These are phyloP conservation scores for Leccinum cinnamomeum DNA, from an alignment of 1,284 basidiomycete genomes.

Conservation along the genomic window DNA sequence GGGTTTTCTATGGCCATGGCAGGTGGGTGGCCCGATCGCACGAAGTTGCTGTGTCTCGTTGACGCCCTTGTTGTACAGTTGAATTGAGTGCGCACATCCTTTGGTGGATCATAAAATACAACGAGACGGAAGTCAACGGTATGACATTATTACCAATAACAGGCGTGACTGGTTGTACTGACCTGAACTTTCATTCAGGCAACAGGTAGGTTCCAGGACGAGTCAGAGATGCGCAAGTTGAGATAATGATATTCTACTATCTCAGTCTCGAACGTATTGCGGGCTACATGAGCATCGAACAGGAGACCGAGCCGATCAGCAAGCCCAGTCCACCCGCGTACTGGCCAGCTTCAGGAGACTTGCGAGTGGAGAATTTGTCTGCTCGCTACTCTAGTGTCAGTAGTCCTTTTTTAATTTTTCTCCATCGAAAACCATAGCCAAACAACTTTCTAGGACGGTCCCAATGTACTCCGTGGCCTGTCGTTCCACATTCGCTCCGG, in stretches of 20 bases:
- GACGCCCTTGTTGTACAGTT: not conserved
- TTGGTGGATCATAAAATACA: slow-evolving; percentile 12
- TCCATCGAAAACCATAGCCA: not conserved
- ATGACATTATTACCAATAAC: not conserved
- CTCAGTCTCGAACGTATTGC: slow-evolving; percentile 72
- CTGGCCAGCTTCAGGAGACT: slow-evolving; percentile 74
- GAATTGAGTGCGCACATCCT: slow-evolving; percentile 4
- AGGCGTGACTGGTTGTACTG: not conserved
- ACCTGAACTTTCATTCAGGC: slow-evolving; percentile 1
- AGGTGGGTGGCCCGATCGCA: slow-evolving; percentile 44
- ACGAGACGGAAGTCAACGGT: slow-evolving; percentile 13
- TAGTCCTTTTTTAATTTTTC: not conserved
- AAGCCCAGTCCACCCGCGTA: slow-evolving; percentile 67
- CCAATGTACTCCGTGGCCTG: slow-evolving; percentile 10
- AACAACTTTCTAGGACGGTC: slow-evolving; percentile 5
- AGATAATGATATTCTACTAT: slow-evolving; percentile 29
- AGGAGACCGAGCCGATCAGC: slow-evolving; percentile 56
- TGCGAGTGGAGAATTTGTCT: slow-evolving; percentile 59
- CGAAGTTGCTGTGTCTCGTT: not conserved
- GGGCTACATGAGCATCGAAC: slow-evolving; percentile 69
- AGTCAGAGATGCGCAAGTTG: not conserved
- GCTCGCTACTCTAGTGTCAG: slow-evolving; percentile 53
- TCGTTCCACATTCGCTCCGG: slow-evolving; percentile 12
- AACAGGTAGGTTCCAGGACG: slow-evolving; percentile 12
- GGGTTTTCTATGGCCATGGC: slow-evolving; percentile 53